phyloP scores from a whole-genome alignment of 1,284 basidiomycete genomes.

The Meira miltonrushii region DNA sequence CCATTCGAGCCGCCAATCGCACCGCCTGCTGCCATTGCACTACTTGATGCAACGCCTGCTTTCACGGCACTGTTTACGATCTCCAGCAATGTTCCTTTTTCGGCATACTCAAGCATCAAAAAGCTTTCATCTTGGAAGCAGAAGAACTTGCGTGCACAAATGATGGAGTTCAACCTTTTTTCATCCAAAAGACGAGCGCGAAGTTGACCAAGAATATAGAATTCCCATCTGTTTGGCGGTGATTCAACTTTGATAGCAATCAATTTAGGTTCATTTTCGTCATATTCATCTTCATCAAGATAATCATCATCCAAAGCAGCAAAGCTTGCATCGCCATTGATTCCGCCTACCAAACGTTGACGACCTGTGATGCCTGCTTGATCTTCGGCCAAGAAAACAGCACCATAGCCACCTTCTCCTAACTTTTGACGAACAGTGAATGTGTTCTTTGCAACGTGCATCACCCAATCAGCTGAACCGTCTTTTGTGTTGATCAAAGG shows the following conservation, averaged over 20 bases:
- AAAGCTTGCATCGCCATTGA: constrained; percentile 15
- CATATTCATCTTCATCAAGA: constrained; percentile 63
- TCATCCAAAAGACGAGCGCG: constrained; percentile 57
- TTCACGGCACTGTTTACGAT: constrained; percentile 68
- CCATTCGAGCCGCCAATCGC: constrained; percentile 26
- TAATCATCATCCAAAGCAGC: constrained; percentile 53
- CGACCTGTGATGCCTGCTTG: constrained; percentile 17
- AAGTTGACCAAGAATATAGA: constrained; percentile 74
- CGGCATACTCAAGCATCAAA: constrained; percentile 79
- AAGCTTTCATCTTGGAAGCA: constrained; percentile 70
- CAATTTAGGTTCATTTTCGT: constrained; percentile 59
- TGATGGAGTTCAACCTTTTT: constrained; percentile 29
- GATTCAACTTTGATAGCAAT: constrained; percentile 89
- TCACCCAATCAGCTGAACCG: constrained; percentile 15
- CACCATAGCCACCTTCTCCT: constrained; percentile 93
- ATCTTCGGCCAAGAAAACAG: constrained; percentile 72
- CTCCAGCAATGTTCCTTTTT: constrained; percentile 87
- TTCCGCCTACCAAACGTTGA: constrained; percentile 10
- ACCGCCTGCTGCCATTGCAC: constrained; percentile 1
- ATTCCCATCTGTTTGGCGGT: constrained; percentile 88
- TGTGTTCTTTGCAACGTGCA: constrained; percentile 56
- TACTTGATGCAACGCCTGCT: constrained; percentile 55
- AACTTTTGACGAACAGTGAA: constrained; percentile 78
- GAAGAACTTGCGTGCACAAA: constrained; percentile 38
- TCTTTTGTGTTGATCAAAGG: not conserved